Evolutionary conservation across 441 rosid species (phyloP).

Genomic region (Erodium texanum): DNA sequence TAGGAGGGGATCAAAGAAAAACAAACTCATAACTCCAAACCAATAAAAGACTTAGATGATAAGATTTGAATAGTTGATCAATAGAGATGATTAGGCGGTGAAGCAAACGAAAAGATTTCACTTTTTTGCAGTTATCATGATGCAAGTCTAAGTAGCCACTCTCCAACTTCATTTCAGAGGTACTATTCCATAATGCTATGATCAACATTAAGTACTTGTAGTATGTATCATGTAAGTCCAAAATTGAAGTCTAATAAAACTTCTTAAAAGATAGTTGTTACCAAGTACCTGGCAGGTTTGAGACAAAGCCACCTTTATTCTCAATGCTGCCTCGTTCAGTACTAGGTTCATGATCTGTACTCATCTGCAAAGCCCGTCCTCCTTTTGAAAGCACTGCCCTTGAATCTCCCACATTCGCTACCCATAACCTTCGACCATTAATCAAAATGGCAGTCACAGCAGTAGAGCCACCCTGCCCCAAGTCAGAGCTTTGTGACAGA

Average conservation of each 20-base stretch:
- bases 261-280: neutral
- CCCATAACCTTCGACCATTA: slow-evolving; percentile 55
- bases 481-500: slow-evolving; percentile 53
- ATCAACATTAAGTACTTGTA: neutral
- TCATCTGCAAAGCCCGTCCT: slow-evolving; percentile 57
- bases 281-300: slow-evolving; percentile 80
- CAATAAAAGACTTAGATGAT: too few relatives aligned
- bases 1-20: too few relatives aligned
- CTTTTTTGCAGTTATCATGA: neutral
- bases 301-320: slow-evolving; percentile 79
- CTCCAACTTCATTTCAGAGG: neutral
- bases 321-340: slow-evolving; percentile 80
- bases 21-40: neutral
- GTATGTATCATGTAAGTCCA: too few relatives aligned
- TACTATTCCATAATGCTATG: neutral
- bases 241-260: too few relatives aligned
- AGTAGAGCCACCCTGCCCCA: slow-evolving; percentile 87
- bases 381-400: slow-evolving; percentile 70
- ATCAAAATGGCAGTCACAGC: slow-evolving; percentile 79
- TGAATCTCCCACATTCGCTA: slow-evolving; percentile 86
- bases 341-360: slow-evolving; percentile 72
- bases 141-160: neutral
- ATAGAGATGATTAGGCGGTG: neutral
- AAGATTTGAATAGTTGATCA: neutral
- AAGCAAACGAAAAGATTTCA: neutral